Evolutionary conservation across 208 protist genomes (phyloP), one percentile per base, ranked within the genome.

Genomic region (Wallacemonas collosoma): DNA sequence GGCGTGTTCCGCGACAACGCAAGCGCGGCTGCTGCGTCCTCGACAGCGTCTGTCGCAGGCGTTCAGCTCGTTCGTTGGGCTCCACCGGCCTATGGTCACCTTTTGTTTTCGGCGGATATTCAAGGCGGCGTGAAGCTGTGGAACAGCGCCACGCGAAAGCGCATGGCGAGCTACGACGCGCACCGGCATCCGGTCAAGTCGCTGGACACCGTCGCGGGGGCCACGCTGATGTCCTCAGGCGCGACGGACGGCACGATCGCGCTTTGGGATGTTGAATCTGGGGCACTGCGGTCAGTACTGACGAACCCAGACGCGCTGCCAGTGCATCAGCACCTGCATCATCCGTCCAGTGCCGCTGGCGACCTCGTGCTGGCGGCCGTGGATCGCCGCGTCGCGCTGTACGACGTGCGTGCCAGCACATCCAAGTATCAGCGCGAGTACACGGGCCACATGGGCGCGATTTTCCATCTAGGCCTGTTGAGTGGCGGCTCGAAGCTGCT

Each of bases 241-340:
- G 83, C 87, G 0, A 95, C 97, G 53, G 97, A 98, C 76, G 83
- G 92, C 39, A 90, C 83, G 12, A 81, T 95, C 7, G 86, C 81
- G n/a, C 26, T 93, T 58, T 99, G 98, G 98, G 98, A 99, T 75
- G 97, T 98, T 1, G 97, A 98, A 75, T 91, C 85, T 5, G 98
- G 90, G 26, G 72, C 54, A 7, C 84, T 88, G 71, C 56, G 89
- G 14, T 67, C 73, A 1, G 75, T 88, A 7, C 94, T 95, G 45
- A 93, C 76, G 3, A 98, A 89, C 73, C 67, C 76, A 1, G 88
- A 91, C 14, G 44, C 38, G 8, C 75, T 90, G 38, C 83, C 86
- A 1, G 87, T 88, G n/a, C 74, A 85, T 36, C 84, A 93, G 77
- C 91, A 95, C 60, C 62, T 85, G 14, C 87, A 93, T 74, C 91